Evolutionary conservation across 345 rosid genomes (phyloP), one percentile per base, ranked within the genome.

Genomic region (Streptanthus diversifolius): DNA sequence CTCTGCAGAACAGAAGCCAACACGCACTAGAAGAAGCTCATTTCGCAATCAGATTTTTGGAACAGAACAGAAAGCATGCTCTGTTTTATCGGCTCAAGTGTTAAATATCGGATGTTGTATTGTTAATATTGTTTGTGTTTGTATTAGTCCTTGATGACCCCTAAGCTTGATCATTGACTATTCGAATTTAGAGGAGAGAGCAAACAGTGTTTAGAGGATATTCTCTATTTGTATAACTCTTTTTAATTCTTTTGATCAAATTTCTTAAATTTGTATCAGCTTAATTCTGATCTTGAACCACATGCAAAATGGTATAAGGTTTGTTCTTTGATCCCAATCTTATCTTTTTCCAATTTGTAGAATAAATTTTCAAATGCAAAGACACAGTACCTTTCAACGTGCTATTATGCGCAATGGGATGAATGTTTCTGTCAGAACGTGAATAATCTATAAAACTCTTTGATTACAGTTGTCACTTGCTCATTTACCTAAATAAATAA

Each of bases 111-210:
- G 48, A 19, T 60, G 63, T 60, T 68, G 61, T 74, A 67, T 75
- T 68, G 60, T 74, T 74, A 30, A 66, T 36, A 74, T 74, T 67
- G 68, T 61, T 68, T 68, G 63, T 74, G 79, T 60, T 62, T 68
- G 73, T 59, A 74, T 58, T 67, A 49, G 62, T 59, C n/a, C 13
- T 25, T 54, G 44, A 56, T 65, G 66, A 35, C 56, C 54, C 39
- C 11, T 35, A 72, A 8, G 44, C 19, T 40, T 53, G 49, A 73
- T 73, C 48, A 41, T 60, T 39, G 47, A 40, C 36, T 30, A 45
- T n/a, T 66, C 27, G 67, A 15, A 57, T 74, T 58, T 48, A 19
- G 44, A 32, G 8, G 57, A 27, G 67, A 52, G 41, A 11, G 12
- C n/a, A 59, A 21, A 66, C 37, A 66, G 32, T 66, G 44, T 45